Percentiles rank a stretch among this genome's conserved stretches.
Conservation (phyloP, 345 rosid species). For the Eutrema heterophyllum region DNA sequence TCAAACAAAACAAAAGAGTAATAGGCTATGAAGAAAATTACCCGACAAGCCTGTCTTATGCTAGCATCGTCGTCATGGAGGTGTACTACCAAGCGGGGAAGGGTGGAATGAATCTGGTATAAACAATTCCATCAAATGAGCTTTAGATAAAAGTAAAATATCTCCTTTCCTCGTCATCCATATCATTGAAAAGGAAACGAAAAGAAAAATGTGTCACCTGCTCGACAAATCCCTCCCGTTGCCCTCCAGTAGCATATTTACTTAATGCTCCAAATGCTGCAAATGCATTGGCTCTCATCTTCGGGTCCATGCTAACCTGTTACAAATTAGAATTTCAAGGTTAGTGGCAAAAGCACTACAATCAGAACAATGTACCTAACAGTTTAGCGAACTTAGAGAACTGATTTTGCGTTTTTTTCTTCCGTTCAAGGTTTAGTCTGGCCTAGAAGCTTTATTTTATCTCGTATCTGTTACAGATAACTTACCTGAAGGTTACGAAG, state of each 20-base stretch:
- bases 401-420: not conserved
- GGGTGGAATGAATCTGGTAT: constrained; percentile 67
- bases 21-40: constrained; percentile 25
- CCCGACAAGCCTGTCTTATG: constrained; percentile 89
- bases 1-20: constrained; percentile 13
- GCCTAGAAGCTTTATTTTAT: not conserved
- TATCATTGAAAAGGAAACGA: not conserved
- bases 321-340: constrained; percentile 10
- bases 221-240: constrained; percentile 73
- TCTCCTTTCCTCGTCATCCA: not conserved
- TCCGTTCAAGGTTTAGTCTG: not conserved
- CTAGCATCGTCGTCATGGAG: constrained; percentile 69
- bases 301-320: constrained; percentile 69
- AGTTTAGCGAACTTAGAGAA: constrained; percentile 1
- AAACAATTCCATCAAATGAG: constrained; percentile 12
- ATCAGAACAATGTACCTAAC: not conserved
- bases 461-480: not conserved
- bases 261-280: constrained; percentile 86
- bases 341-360: constrained; percentile 5
- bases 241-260: constrained; percentile 64
- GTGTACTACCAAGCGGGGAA: constrained; percentile 82
- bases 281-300: constrained; percentile 85
- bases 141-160: not conserved
- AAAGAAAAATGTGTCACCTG: constrained; percentile 47
- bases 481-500: constrained; percentile 87